Percentiles rank a stretch among this genome's conserved stretches.
Conservation (phyloP, 495 filamentous ascomycete species). For the Penicillium malachiteum region DNA sequence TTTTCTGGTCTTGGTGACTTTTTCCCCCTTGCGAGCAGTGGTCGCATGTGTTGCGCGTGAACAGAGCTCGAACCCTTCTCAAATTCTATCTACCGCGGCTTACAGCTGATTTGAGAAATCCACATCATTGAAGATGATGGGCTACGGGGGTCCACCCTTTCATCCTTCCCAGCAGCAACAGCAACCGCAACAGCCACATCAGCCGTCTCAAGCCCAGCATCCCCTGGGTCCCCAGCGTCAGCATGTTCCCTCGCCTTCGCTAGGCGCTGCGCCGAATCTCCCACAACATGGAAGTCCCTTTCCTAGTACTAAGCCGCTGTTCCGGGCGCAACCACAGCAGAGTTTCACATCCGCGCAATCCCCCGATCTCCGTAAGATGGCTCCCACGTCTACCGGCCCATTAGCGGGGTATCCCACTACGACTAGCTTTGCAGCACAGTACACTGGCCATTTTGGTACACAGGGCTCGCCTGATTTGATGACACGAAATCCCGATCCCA, state of each 20-base stretch:
- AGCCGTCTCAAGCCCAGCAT: slow-evolving; percentile 27
- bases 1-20: no score
- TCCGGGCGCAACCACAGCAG: slow-evolving; percentile 31
- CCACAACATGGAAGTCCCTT: slow-evolving; percentile 32
- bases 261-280: slow-evolving; percentile 27
- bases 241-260: slow-evolving; percentile 30
- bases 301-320: slow-evolving; percentile 26
- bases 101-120: slow-evolving; percentile 15
- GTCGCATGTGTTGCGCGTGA: slow-evolving; percentile 20
- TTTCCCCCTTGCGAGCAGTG: slow-evolving; percentile 4
- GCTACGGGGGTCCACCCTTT: slow-evolving; percentile 37
- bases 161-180: slow-evolving; percentile 30
- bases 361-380: slow-evolving; percentile 42
- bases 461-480: slow-evolving; percentile 38
- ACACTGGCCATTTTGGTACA: slow-evolving; percentile 32
- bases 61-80: slow-evolving; percentile 6
- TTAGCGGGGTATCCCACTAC: slow-evolving; percentile 35
- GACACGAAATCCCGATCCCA: slow-evolving; percentile 31
- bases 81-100: slow-evolving; percentile 18
- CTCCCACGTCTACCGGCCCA: slow-evolving; percentile 33
- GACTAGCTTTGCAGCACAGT: slow-evolving; percentile 28
- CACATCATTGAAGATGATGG: slow-evolving; percentile 28
- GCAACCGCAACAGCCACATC: slow-evolving; percentile 26
- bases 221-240: slow-evolving; percentile 12
- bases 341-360: slow-evolving; percentile 30